These are phyloP conservation scores for Epichloe sylvatica DNA, from an alignment of 2,329 filamentous ascomycete genomes.

Conservation along the genomic window DNA sequence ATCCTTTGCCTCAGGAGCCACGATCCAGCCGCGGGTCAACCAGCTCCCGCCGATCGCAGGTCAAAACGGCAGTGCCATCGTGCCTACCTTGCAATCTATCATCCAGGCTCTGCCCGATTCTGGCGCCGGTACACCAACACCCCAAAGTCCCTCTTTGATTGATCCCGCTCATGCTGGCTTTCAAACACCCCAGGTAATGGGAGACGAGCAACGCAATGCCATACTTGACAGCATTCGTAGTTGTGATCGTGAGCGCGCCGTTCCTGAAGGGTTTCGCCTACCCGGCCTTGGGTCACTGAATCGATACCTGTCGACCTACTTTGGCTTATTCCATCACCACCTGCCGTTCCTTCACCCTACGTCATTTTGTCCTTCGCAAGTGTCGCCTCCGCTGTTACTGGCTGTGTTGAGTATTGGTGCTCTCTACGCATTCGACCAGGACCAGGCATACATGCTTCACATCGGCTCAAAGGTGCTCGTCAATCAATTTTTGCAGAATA, in stretches of 20 bases:
- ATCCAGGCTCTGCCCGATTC: conserved; percentile 58
- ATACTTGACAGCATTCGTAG: conserved; percentile 77
- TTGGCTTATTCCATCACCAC: conserved; percentile 93
- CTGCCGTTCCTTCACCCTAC: conserved; percentile 88
- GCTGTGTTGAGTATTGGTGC: conserved; percentile 91
- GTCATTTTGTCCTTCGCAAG: conserved; percentile 69
- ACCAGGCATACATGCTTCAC: conserved; percentile 92
- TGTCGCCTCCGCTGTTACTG: conserved; percentile 70
- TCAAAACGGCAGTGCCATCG: conserved; percentile 43
- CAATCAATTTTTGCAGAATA: conserved; percentile 93
- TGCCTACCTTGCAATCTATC: conserved; percentile 56
- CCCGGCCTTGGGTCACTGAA: conserved; percentile 72
- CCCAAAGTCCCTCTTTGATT: conserved; percentile 60
- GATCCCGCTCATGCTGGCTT: conserved; percentile 50
- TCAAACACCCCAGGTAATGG: conserved; percentile 64
- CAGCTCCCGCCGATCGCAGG: conserved; percentile 58
- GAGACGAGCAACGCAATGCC: conserved; percentile 70
- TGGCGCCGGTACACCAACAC: conserved; percentile 54
- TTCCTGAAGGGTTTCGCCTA: conserved; percentile 80
- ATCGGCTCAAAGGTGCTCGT: conserved; percentile 95
- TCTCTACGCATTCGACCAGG: conserved; percentile 91
- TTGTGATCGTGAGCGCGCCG: conserved; percentile 66
- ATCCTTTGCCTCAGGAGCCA: conserved; percentile 46
- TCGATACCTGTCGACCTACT: conserved; percentile 88
- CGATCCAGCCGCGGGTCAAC: conserved; percentile 41